Evolutionary conservation across 2,329 filamentous ascomycete species (phyloP), one percentile per base, ranked within the genome.

Genomic region (Mycosphaerella arachidis): DNA sequence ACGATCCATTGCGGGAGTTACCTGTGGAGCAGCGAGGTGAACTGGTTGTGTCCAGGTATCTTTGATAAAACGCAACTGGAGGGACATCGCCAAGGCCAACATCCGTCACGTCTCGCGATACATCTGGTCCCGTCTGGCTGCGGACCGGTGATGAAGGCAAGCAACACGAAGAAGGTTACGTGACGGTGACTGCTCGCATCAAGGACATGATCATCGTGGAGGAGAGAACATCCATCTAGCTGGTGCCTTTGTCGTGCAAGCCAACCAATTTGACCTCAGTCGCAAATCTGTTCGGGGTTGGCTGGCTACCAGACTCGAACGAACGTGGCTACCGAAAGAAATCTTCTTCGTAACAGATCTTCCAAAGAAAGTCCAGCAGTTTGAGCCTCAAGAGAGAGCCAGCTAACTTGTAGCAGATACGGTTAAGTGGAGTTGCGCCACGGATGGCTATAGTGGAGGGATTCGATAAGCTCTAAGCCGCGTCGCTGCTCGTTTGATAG

Each of bases 181-280:
- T 55, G 9, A 35, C 37, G 16, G 43, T 62, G 13, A 33, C 56
- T 12, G 62, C 59, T 3, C 29, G 62, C 46, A 62, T 55, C 52
- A 64, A 62, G 27, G 59, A 64, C 12, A n/a, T 62, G 13, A 62
- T 64, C 50, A 64, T 62, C 57, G 59, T 6, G 57, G 56, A n/a
- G 62, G 62, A 4, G 55, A 58, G 48, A 59, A 59, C 24, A 64
- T 64, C 6, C 48, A 50, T 13, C 62, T 59, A 1, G 31, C 12
- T 35, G 31, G 31, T 4, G 4, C 31, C 7, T 35, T 35, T 35
- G 31, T 35, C 4, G 31, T 35, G 2, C 31, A 9, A 12, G 31
- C 31, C 8, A 35, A 12, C 12, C 8, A 35, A 1, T 8, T 12
- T 46, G 43, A 20, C 48, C 57, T 43, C 9, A 9, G 33, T 24